Evolutionary conservation across 352 stramenopile genomes (phyloP).

Genomic region (Globisporangium cystogenes): DNA sequence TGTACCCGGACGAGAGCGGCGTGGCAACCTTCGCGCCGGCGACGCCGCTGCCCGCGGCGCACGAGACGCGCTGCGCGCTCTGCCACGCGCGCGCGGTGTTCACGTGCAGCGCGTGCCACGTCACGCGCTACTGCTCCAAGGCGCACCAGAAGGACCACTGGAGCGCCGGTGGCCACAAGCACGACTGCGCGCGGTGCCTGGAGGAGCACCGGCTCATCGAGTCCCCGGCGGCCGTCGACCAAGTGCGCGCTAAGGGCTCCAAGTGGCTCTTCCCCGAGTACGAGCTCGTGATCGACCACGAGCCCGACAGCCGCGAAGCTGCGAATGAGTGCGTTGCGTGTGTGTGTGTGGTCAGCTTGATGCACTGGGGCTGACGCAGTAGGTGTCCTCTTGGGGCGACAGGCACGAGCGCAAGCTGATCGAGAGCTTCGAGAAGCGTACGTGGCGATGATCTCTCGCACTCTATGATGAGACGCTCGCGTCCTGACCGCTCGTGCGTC

Average conservation of each 20-base stretch:
- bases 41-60: background rate
- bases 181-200: conserved; percentile 40
- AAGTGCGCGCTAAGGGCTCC: conserved; percentile 42
- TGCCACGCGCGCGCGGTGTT: conserved; percentile 60
- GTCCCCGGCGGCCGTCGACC: conserved; percentile 19
- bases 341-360: background rate
- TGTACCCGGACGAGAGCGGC: conserved; percentile 72
- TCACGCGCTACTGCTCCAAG: conserved; percentile 78
- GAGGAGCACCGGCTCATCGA: conserved; percentile 27
- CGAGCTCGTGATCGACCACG: conserved; percentile 72
- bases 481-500: background rate
- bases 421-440: conserved; percentile 60
- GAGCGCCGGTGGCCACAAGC: conserved; percentile 59
- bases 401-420: conserved; percentile 67
- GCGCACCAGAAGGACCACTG: conserved; percentile 79
- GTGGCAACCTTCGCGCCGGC: conserved; percentile 19
- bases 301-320: conserved; percentile 54
- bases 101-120: conserved; percentile 65
- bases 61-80: conserved; percentile 35
- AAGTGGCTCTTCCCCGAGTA: conserved; percentile 76
- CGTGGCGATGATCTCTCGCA: conserved; percentile 6
- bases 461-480: background rate
- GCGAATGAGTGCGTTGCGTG: conserved; percentile 45
- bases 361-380: too few relatives aligned
- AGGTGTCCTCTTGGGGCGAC: too few relatives aligned